Base-by-base conservation (phyloP, 192 early-diverging fungal species). In the Entomortierella beljakovae region DNA sequence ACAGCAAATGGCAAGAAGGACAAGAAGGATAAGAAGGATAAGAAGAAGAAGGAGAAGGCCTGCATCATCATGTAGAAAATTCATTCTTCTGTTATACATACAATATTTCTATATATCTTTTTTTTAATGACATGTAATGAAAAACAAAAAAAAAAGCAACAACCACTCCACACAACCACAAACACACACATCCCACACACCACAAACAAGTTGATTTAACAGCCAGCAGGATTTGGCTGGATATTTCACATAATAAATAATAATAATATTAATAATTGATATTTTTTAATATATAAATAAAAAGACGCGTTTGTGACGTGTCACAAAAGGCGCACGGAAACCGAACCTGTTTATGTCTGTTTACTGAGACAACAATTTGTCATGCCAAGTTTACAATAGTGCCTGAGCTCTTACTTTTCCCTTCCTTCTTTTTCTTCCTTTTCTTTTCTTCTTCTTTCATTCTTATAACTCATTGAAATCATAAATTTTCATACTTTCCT, bases 41-140 rank as follows among this genome's bases (percentile, higher is more conserved):
- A 76, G 65, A 76, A 76, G 65, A 72, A 72, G 62, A 57, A 64
- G 56, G 51, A 49, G 35, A 79, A 79, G 67, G 42, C 59, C 25
- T 79, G 75, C 61, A 60, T 42, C 25, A 79, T 79, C 67, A 79
- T 79, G 75, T 79, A 79, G 59, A 69, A 4, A 16, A 46, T 26
- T 18, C 38, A 22, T 62, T 6, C 26, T 26, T 25, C 50, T 13
- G 16, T 68, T 20, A 42, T 50, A 23, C 3, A 51, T 64, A 49
- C 50, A n/a, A 34, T 70, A 33, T 33, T 33, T 43, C 31, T 52
- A 55, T 46, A 25, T 66, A 57, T 64, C 15, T 34, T 53, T 43
- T 59, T 29, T 31, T 64, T 57, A 42, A 54, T 49, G 53, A 64
- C 59, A 13, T 50, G 10, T 50, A 50, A 50, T 50, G 37, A 38